These are phyloP conservation scores for Diplodia seriata DNA, from an alignment of 2,329 filamentous ascomycete species.

Conservation along the genomic window DNA sequence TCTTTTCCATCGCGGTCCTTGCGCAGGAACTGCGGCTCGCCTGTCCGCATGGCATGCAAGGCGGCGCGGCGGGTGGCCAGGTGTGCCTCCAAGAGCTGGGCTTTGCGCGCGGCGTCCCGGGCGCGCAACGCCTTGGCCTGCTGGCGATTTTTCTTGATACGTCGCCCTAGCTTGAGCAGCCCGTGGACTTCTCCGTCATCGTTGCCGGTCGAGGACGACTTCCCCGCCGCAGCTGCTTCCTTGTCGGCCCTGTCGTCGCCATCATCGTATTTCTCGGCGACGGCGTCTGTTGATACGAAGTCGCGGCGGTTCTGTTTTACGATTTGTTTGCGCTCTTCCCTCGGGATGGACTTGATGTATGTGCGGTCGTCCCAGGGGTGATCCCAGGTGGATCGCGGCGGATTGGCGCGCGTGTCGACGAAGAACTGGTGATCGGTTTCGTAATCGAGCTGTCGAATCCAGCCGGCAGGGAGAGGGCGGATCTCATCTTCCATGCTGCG, in stretches of 20 bases:
- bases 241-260: conserved; percentile 44
- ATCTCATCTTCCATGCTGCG: conserved; percentile 69
- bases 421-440: conserved; percentile 66
- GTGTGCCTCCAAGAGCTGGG: conserved; percentile 60
- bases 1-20: conserved; percentile 61
- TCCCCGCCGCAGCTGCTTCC: conserved; percentile 25
- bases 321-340: conserved; percentile 56
- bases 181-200: conserved; percentile 37
- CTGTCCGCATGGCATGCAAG: conserved; percentile 59
- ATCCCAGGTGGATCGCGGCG: conserved; percentile 66
- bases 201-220: conserved; percentile 38
- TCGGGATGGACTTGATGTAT: conserved; percentile 58
- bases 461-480: conserved; percentile 61
- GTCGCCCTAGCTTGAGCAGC: conserved; percentile 59
- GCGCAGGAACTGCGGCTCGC: conserved; percentile 63
- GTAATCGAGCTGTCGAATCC: conserved; percentile 64
- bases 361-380: conserved; percentile 67
- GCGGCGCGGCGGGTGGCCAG: conserved; percentile 59
- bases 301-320: too few species aligned
- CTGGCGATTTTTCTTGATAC: conserved; percentile 66
- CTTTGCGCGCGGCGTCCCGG: conserved; percentile 59
- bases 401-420: conserved; percentile 62
- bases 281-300: conserved; percentile 42
- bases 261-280: conserved; percentile 55
- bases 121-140: conserved; percentile 58